Conservation (phyloP, 2,329 filamentous ascomycete species). For the Cercospora janseana region DNA sequence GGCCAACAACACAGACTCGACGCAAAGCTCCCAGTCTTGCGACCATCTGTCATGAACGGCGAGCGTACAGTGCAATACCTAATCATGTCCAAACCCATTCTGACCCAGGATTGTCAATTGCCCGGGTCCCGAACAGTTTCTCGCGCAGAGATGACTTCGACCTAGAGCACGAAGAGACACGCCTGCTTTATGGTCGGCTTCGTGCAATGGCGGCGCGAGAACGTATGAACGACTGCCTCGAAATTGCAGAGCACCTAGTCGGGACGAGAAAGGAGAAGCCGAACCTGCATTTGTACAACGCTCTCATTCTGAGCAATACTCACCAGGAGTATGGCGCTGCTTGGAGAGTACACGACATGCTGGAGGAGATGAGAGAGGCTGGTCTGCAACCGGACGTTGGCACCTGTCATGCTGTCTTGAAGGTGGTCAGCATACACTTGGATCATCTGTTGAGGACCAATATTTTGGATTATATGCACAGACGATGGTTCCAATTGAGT, state of each 20-base stretch:
- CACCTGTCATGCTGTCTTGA: constrained; percentile 70
- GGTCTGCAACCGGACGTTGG: constrained; percentile 62
- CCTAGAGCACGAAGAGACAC: constrained; percentile 23
- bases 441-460: constrained; percentile 74
- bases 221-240: constrained; percentile 42
- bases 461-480: constrained; percentile 70
- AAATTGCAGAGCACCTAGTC: constrained; percentile 60
- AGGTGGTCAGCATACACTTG: constrained; percentile 77
- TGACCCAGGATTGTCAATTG: background rate
- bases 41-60: background rate
- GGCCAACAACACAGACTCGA: constrained; percentile 16
- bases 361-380: constrained; percentile 67
- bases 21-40: background rate
- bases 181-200: constrained; percentile 51
- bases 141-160: background rate
- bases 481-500: constrained; percentile 66
- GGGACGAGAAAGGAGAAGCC: constrained; percentile 55
- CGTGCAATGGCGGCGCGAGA: constrained; percentile 43
- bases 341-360: constrained; percentile 59
- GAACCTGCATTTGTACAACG: constrained; percentile 65
- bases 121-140: background rate
- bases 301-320: constrained; percentile 70
- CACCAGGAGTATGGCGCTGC: constrained; percentile 64
- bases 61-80: background rate
- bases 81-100: background rate